Evolutionary conservation across 2,329 filamentous ascomycete genomes (phyloP).

Genomic region (Calonectria pteridis): DNA sequence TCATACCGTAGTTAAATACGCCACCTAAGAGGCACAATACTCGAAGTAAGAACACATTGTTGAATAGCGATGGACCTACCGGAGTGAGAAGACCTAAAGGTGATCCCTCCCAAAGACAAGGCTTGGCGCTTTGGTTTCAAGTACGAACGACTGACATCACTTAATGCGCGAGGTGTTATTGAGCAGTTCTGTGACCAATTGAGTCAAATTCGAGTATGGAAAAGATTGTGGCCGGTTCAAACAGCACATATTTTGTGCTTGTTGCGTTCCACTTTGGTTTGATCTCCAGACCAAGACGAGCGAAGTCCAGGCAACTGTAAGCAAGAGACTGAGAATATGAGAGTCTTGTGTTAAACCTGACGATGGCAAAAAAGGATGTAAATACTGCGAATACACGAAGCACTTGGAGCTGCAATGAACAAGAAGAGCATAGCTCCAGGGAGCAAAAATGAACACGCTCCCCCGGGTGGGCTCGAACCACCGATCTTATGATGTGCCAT

Average conservation of each 20-base stretch:
- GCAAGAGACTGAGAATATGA: neutral
- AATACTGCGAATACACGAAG: neutral
- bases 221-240: neutral
- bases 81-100: neutral
- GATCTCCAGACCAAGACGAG: neutral
- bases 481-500: conserved; percentile 18
- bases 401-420: neutral
- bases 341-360: neutral
- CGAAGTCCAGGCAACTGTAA: neutral
- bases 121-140: neutral
- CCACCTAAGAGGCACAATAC: neutral
- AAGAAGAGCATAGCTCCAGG: neutral
- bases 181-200: neutral
- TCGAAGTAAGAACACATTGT: neutral
- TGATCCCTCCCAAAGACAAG: neutral
- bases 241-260: neutral
- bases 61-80: neutral
- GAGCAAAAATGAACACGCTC: conserved; percentile 9
- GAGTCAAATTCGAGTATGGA: neutral
- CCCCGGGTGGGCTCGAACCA: conserved; percentile 23
- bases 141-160: neutral
- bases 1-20: neutral
- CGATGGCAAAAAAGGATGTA: neutral
- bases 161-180: neutral
- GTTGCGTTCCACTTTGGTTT: neutral